Percentiles rank a stretch among this genome's conserved stretches.
phyloP scores from a whole-genome alignment of 352 stramenopile species.

The Lagenidium sp. region DNA sequence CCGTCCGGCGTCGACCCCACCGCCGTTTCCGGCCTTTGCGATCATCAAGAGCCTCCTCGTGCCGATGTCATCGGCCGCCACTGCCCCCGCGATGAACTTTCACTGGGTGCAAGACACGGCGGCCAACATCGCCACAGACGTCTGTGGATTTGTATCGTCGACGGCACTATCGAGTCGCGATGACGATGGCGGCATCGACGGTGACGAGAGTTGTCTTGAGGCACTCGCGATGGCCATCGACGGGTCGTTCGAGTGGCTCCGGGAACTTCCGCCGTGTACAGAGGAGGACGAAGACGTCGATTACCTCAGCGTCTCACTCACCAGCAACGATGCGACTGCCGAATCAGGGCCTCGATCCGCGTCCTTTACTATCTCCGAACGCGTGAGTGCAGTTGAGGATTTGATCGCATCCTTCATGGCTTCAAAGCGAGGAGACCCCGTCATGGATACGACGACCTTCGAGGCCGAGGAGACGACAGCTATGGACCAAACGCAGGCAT shows the following conservation, averaged over 20 bases:
- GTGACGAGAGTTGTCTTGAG: no score
- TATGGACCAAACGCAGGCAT: no score
- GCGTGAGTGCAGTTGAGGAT: background rate
- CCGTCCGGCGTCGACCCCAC: no score
- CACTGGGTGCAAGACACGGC: constrained; percentile 28
- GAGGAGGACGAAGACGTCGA: no score
- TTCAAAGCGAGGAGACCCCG: no score
- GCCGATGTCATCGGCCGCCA: background rate
- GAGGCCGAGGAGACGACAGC: no score
- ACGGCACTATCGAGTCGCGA: background rate
- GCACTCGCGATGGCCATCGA: no score
- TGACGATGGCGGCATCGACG: background rate
- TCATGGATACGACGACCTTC: no score
- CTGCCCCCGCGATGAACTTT: background rate
- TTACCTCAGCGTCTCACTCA: no score
- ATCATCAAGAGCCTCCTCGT: constrained; percentile 28
- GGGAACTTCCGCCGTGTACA: background rate
- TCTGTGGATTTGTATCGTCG: constrained; percentile 28
- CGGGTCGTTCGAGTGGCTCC: background rate
- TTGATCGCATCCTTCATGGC: constrained; percentile 1
- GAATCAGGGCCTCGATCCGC: no score
- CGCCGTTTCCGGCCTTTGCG: constrained; percentile 30
- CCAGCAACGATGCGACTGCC: no score
- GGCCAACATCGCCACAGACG: constrained; percentile 25
- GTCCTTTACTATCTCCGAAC: no score